phyloP scores from a whole-genome alignment of 2,329 filamentous ascomycete genomes.

The Neopestalotiopsis clavispora region DNA sequence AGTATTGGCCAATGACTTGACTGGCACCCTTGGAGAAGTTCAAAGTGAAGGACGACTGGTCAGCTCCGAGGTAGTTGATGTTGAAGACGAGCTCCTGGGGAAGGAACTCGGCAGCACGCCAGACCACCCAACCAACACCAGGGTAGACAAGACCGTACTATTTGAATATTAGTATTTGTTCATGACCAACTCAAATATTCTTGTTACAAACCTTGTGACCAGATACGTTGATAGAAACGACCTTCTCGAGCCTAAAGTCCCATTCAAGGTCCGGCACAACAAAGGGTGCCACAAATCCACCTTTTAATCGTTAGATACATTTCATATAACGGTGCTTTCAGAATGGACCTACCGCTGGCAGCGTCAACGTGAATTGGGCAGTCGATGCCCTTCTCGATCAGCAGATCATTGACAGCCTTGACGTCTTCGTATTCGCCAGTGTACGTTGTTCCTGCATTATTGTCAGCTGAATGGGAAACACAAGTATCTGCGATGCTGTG shows the following conservation, averaged over 20 bases:
- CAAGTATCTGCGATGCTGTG: background rate
- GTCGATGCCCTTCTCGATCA: slow-evolving; percentile 76
- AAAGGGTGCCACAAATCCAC: slow-evolving; percentile 89
- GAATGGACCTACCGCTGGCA: slow-evolving; percentile 65
- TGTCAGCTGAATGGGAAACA: background rate
- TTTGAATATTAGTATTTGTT: slow-evolving; percentile 4
- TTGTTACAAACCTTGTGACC: slow-evolving; percentile 74
- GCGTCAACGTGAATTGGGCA: slow-evolving; percentile 93
- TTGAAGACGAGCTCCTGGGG: slow-evolving; percentile 96
- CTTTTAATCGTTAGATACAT: background rate
- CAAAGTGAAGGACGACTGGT: slow-evolving; percentile 93
- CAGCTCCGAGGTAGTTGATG: slow-evolving; percentile 97
- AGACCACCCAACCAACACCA: slow-evolving; percentile 92
- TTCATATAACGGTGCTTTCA: background rate
- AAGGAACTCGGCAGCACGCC: slow-evolving; percentile 81
- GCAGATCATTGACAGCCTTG: slow-evolving; percentile 87
- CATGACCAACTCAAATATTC: background rate
- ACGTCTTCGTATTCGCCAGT: slow-evolving; percentile 96
- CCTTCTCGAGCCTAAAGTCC: slow-evolving; percentile 90
- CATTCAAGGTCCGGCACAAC: slow-evolving; percentile 82
- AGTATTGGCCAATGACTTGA: slow-evolving; percentile 96
- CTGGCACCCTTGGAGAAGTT: slow-evolving; percentile 97
- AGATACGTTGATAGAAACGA: slow-evolving; percentile 92
- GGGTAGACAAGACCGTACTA: slow-evolving; percentile 75
- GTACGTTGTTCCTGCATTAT: slow-evolving; percentile 74